Base-by-base conservation (phyloP, 257 asterid species). In the Solanum pimpinellifolium region DNA sequence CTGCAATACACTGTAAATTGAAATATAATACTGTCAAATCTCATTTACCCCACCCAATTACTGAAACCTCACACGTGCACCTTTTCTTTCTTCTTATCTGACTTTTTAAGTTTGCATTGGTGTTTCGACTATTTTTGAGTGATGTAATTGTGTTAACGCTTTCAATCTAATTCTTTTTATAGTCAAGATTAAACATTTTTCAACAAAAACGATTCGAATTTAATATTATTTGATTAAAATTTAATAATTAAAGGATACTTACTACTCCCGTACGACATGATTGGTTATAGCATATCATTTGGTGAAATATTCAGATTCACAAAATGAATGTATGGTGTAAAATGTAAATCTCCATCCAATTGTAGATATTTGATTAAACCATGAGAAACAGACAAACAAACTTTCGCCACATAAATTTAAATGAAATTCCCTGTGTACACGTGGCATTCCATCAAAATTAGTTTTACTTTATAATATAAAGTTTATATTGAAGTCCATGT, bases 301-400 rank as follows among this genome's bases (percentile, higher is more conserved):
- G 42, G 3, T 78, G 66, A 16, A 47, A 47, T 80, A 16, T 47
- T 47, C 29, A 52, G 9, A 18, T 80, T 16, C 68, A 80, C 68
- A 56, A 80, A 47, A 47, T 27, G 3, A 80, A 80, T 31, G 18
- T 80, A 16, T 47, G 85, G 85, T 80, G 68, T 62, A 23, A 10
- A 60, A 60, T 59, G 66, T 25, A 80, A 47, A 47, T 9, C 44
- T 16, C 27, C 27, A 80, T 13, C 44, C 85, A 14, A 20, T 80
- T 47, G 20, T 80, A 80, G 91, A 90, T 89, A 85, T 89, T 88
- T 44, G 42, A 72, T 21, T 37, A 65, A 78, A 31, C 86, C 77
- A 29, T 42, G 66, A 91, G 90, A 90, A 90, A 88, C 89, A 8
- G 93, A 88, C 89, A 90, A 93, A 90, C 52, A 86, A 91, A 87